These are phyloP conservation scores for Thraustotheca clavata DNA, from an alignment of 352 stramenopile genomes.

Conservation along the genomic window DNA sequence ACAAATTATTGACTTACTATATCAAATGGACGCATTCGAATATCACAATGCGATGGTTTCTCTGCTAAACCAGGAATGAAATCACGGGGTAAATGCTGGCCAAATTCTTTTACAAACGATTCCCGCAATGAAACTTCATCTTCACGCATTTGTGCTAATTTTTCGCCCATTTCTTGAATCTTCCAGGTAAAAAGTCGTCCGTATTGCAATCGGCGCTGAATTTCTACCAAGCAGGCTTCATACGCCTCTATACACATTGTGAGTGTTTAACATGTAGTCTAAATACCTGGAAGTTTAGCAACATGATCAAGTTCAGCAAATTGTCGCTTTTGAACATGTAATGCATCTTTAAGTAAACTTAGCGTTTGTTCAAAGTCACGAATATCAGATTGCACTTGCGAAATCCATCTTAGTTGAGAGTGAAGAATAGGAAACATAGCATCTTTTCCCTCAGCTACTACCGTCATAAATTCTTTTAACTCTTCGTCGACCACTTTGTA, in stretches of 20 bases:
- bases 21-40: conserved; percentile 81
- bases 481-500: conserved; percentile 49
- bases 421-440: conserved; percentile 51
- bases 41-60: conserved; percentile 83
- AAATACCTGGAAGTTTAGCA: conserved; percentile 59
- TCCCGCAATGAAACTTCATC: conserved; percentile 74
- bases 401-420: conserved; percentile 58
- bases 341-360: conserved; percentile 64
- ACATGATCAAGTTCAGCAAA: conserved; percentile 82
- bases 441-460: conserved; percentile 45
- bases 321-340: conserved; percentile 69
- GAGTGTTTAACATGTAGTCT: background rate
- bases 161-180: conserved; percentile 81
- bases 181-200: conserved; percentile 62
- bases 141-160: conserved; percentile 70
- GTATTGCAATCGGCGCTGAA: conserved; percentile 61
- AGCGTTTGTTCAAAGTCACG: conserved; percentile 86
- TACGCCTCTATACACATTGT: conserved; percentile 43
- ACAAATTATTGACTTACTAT: conserved; percentile 25
- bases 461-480: conserved; percentile 43
- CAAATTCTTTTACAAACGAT: conserved; percentile 61
- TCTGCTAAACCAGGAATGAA: conserved; percentile 74
- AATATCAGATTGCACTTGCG: conserved; percentile 74
- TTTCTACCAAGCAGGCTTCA: conserved; percentile 63
- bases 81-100: conserved; percentile 72